These are phyloP conservation scores for Hypoxylon intermedium DNA, from an alignment of 495 filamentous ascomycete genomes.

Conservation along the genomic window DNA sequence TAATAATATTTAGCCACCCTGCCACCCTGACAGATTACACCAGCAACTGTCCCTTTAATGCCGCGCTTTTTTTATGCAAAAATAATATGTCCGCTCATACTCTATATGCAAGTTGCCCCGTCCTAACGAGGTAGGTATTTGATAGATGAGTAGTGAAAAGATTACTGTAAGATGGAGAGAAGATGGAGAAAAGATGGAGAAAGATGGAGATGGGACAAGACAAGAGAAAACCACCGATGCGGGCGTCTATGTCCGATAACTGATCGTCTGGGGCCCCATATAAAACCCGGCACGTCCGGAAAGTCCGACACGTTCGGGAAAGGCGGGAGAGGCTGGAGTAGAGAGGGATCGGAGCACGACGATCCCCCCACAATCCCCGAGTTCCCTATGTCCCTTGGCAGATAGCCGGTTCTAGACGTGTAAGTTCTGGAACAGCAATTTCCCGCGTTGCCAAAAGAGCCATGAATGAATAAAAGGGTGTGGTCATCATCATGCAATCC, in stretches of 20 bases:
- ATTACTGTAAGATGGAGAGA: slow-evolving; percentile 30
- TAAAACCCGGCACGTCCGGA: slow-evolving; percentile 17
- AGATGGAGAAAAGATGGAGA: slow-evolving; percentile 1
- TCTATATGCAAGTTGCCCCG: slow-evolving; percentile 30
- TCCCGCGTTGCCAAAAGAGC: neutral
- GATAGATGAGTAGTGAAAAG: neutral
- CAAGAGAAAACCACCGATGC: slow-evolving; percentile 21
- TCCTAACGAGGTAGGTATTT: slow-evolving; percentile 26
- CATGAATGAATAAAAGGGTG: slow-evolving; percentile 2
- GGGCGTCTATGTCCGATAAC: slow-evolving; percentile 20
- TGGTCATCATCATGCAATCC: slow-evolving; percentile 13
- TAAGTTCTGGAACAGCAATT: neutral
- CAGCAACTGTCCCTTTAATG: slow-evolving; percentile 20
- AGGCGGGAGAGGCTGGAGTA: too few species aligned
- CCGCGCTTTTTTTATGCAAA: slow-evolving; percentile 36
- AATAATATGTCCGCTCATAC: slow-evolving; percentile 18
- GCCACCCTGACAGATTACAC: slow-evolving; percentile 30
- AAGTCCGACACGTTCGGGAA: slow-evolving; percentile 28
- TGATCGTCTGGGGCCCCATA: slow-evolving; percentile 35
- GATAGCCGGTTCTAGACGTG: neutral
- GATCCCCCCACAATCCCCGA: neutral
- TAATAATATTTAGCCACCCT: neutral
- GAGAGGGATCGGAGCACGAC: too few species aligned
- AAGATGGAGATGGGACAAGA: neutral
- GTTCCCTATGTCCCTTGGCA: neutral